Percentiles rank a stretch among this genome's conserved stretches.
These are phyloP conservation scores for Smittium culicis DNA, from an alignment of 371 early-diverging fungal species.

Conservation along the genomic window DNA sequence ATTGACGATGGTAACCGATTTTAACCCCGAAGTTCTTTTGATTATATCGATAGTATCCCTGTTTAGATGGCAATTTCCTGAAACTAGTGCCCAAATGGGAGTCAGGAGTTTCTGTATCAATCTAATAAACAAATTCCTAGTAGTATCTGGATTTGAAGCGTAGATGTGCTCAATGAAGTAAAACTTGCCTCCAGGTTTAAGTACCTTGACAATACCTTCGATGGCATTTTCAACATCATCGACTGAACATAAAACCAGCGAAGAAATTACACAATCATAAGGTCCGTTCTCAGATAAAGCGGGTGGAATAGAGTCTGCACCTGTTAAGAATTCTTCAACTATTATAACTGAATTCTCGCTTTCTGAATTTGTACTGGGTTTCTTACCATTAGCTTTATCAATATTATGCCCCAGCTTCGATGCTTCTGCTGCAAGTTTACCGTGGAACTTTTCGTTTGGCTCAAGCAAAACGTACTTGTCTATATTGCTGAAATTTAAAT, in stretches of 20 bases:
- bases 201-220: constrained; percentile 14
- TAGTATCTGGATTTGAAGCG: constrained; percentile 10
- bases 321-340: constrained; percentile 20
- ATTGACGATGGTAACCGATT: constrained; percentile 13
- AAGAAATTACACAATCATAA: constrained; percentile 20
- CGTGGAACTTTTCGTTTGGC: constrained; percentile 20
- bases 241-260: constrained; percentile 28
- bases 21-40: constrained; percentile 13
- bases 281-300: constrained; percentile 17
- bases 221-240: constrained; percentile 15
- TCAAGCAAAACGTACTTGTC: constrained; percentile 17
- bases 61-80: constrained; percentile 25
- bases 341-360: constrained; percentile 13
- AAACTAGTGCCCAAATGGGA: constrained; percentile 15
- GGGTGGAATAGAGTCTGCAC: constrained; percentile 9
- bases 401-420: constrained; percentile 15
- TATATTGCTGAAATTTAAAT: constrained; percentile 14
- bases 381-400: constrained; percentile 7
- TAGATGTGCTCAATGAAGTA: constrained; percentile 26
- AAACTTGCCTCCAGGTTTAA: constrained; percentile 25
- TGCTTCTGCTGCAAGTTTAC: constrained; percentile 13
- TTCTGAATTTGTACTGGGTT: not conserved
- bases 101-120: constrained; percentile 14
- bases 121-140: constrained; percentile 12
- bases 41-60: constrained; percentile 17